Evolutionary conservation across 2,329 filamentous ascomycete species (phyloP).

Genomic region (Fusarium verticillioides): DNA sequence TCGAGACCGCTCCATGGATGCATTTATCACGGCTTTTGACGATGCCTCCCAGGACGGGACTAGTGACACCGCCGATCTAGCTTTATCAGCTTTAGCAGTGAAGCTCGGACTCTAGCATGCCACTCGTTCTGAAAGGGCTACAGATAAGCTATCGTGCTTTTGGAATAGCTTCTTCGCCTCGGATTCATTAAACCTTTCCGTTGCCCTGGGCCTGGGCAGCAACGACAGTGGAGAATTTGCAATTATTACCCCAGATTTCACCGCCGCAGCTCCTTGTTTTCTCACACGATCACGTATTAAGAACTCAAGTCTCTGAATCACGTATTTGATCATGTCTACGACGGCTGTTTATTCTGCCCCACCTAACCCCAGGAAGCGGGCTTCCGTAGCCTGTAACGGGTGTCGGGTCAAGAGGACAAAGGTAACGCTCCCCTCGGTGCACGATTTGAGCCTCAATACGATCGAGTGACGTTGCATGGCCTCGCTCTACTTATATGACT

Average conservation of each 20-base stretch:
- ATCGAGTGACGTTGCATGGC: background rate
- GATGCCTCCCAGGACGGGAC: background rate
- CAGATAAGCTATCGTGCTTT: background rate
- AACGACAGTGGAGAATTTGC: background rate
- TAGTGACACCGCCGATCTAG: background rate
- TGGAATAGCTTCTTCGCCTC: background rate
- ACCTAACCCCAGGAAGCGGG: conserved; percentile 9
- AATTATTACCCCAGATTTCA: background rate
- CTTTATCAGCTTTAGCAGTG: background rate
- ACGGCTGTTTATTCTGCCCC: background rate
- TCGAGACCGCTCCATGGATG: background rate
- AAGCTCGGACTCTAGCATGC: background rate
- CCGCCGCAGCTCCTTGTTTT: background rate
- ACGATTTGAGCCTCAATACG: background rate
- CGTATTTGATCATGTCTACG: background rate
- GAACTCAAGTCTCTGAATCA: background rate
- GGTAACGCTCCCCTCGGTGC: background rate
- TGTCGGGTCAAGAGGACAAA: conserved; percentile 12
- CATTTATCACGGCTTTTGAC: background rate
- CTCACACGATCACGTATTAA: background rate
- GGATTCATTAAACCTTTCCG: background rate
- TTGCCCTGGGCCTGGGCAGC: background rate
- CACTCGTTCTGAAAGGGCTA: background rate
- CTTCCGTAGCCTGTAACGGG: conserved; percentile 10
- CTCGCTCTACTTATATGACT: fast-evolving